Percentiles rank a stretch among this genome's conserved stretches.
phyloP scores from a whole-genome alignment of 1,284 basidiomycete genomes.

The Stygiomarasmius scandens region DNA sequence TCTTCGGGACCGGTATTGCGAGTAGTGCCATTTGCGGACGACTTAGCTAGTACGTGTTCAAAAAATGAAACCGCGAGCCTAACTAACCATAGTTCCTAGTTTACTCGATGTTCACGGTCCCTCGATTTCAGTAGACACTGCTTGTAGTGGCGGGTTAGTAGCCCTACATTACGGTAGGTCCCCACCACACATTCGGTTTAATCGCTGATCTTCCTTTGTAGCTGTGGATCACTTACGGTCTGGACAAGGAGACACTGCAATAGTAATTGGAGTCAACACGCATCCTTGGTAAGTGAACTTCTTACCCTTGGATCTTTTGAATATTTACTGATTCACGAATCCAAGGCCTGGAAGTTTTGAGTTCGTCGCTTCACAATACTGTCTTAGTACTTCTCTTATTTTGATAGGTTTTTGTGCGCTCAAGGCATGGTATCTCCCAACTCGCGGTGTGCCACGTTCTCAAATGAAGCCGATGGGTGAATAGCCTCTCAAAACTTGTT shows the following conservation, averaged over 20 bases:
- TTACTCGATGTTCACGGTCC: slow-evolving; percentile 39
- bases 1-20: slow-evolving; percentile 36
- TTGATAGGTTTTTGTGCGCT: slow-evolving; percentile 32
- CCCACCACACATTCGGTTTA: neutral
- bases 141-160: slow-evolving; percentile 38
- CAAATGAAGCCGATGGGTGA: slow-evolving; percentile 38
- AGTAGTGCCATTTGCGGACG: slow-evolving; percentile 36
- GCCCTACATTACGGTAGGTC: slow-evolving; percentile 34
- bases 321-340: slow-evolving; percentile 14
- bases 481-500: neutral
- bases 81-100: slow-evolving; percentile 17
- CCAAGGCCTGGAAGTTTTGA: neutral
- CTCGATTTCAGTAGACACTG: slow-evolving; percentile 38
- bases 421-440: slow-evolving; percentile 39
- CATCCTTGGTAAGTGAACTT: slow-evolving; percentile 29
- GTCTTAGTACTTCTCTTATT: neutral
- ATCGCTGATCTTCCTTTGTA: slow-evolving; percentile 9
- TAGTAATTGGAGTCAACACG: slow-evolving; percentile 36
- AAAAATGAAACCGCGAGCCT: neutral
- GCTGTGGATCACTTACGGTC: slow-evolving; percentile 35
- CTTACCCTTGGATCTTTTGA: no score
- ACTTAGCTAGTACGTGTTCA: slow-evolving; percentile 36
- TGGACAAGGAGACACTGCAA: slow-evolving; percentile 35
- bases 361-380: neutral
- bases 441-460: slow-evolving; percentile 39